phyloP scores from a whole-genome alignment of 176 grass and related monocot species.

The Stipa capillata region DNA sequence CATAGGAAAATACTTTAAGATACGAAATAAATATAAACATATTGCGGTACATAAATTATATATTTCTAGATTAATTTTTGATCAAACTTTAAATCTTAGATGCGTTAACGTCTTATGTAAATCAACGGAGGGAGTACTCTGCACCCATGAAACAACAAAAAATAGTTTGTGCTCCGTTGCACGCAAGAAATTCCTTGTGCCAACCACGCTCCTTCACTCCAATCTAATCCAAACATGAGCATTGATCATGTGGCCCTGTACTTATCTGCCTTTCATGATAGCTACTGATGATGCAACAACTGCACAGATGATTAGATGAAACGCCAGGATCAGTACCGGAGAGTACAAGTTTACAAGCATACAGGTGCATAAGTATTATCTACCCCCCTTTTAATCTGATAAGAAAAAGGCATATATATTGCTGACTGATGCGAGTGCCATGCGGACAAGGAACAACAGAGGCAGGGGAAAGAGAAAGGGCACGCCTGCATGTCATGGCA shows the following conservation, averaged over 20 bases:
- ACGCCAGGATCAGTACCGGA: neutral
- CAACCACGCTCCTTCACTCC: neutral
- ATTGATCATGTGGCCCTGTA: neutral
- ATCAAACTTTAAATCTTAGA: no score
- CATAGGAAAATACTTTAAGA: no score
- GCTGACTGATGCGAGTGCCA: neutral
- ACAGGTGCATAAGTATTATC: neutral
- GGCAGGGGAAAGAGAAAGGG: neutral
- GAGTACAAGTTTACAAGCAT: no score
- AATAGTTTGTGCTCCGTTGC: no score
- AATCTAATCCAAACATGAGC: neutral
- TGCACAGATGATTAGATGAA: no score
- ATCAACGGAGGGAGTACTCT: no score
- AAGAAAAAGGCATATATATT: neutral
- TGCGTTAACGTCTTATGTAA: no score
- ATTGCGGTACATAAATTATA: no score
- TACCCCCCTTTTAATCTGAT: neutral
- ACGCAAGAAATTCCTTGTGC: neutral
- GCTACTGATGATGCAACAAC: neutral
- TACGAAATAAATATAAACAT: no score
- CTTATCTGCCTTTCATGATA: neutral
- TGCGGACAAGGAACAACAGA: conserved; percentile 4
- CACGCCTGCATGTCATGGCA: no score
- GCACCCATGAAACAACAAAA: no score
- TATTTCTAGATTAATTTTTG: no score